Base-by-base conservation (phyloP, 768 basidiomycete genomes). In the Russula griseocarnosa region DNA sequence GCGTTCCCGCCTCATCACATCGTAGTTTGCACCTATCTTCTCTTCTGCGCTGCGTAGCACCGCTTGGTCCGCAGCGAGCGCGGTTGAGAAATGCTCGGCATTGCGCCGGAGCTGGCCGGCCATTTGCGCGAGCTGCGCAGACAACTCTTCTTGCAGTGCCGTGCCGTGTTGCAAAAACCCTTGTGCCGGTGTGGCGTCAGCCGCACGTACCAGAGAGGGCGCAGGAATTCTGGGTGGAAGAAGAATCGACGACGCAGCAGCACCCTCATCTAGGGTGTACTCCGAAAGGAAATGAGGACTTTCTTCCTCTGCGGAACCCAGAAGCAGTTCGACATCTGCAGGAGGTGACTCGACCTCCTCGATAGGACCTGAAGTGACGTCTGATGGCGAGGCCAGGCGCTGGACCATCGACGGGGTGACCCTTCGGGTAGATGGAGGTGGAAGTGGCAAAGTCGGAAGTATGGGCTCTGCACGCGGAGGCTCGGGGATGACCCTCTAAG, bases 41-140 rank as follows among this genome's bases (percentile, higher is more conserved):
- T 81, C 79, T 66, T 86, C 81, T 14, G 91, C 83, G 11, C 79
- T 77, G 34, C 84, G 83, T 2, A 97, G 73, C 9, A 94, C 80
- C 0, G 79, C 78, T 69, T 88, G 84, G 73, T 98, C 95, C 60
- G 86, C 86, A 47, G 78, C 85, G 1, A 98, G 77, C 13, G 85
- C 78, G 5, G 80, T 79, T 5, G 88, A 82, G 72, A 98, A 95
- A 69, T 92, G 85, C 0, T 87, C 72, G 0, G 93, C 87, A 68
- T 96, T 96, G 26, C 83, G 80, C 69, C 90, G 91, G 55, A 98
- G 84, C 71, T 94, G 92, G 11, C 85, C 78, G 0, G 93, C 92
- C 95, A 98, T 98, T 61, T 84, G 74, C 0, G 85, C 86, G 28
- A 95, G 83, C 70, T 92, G 87, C 10, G 78, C 78, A 0, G 89